Percentiles rank a stretch among this genome's conserved stretches.
Conservation (phyloP, 306 rosid genomes). For the Oxytropis ochrocephala region DNA sequence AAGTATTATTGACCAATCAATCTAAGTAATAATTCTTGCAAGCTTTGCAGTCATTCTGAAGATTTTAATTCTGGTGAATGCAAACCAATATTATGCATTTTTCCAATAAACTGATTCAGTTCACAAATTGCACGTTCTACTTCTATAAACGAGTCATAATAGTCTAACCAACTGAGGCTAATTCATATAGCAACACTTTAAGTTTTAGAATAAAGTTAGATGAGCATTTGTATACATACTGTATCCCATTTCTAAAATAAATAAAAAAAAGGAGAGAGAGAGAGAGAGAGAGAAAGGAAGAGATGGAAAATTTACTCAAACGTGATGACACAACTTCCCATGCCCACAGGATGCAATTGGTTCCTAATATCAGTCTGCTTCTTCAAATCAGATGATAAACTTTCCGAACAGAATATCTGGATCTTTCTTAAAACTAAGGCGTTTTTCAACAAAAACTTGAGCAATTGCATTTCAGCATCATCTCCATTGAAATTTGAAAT, state of each 20-base stretch:
- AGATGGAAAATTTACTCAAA: background rate
- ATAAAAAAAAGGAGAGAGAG: too few species aligned
- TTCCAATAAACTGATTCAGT: too few species aligned
- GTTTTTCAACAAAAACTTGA: background rate
- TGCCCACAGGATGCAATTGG: background rate
- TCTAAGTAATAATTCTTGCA: too few species aligned
- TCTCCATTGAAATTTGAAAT: slow-evolving; percentile 10
- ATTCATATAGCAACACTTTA: too few species aligned
- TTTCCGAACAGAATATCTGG: background rate
- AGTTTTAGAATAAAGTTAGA: background rate
- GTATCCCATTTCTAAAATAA: background rate
- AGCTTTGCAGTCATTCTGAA: too few species aligned
- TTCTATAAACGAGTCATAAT: too few species aligned
- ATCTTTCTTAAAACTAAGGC: slow-evolving; percentile 8
- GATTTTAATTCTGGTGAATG: too few species aligned
- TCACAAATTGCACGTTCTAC: too few species aligned
- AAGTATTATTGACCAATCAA: too few species aligned
- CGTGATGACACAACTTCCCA: background rate
- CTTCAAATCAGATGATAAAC: background rate
- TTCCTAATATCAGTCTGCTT: background rate
- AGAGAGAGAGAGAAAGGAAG: background rate
- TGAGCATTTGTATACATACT: background rate
- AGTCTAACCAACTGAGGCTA: too few species aligned
- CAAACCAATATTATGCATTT: too few species aligned
- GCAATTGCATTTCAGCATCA: slow-evolving; percentile 3